phyloP scores from a whole-genome alignment of 1,284 basidiomycete genomes.

The Afroboletus lepidellus region DNA sequence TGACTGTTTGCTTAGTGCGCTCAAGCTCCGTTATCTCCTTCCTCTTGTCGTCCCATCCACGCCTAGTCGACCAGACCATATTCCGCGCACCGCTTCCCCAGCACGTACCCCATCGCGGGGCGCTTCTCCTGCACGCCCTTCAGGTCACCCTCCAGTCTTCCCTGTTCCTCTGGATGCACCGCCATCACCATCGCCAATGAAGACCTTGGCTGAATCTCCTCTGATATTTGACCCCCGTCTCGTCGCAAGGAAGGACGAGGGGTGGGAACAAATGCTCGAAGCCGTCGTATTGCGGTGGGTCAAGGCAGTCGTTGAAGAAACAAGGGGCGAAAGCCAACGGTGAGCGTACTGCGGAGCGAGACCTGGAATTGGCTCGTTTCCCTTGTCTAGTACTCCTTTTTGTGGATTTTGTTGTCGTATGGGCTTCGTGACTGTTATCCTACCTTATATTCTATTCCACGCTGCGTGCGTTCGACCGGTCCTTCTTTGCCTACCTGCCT shows the following conservation, averaged over 20 bases:
- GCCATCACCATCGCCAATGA: slow-evolving; percentile 16
- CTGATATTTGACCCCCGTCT: slow-evolving; percentile 68
- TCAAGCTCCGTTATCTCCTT: slow-evolving; percentile 78
- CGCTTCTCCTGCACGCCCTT: slow-evolving; percentile 24
- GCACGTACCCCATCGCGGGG: slow-evolving; percentile 22
- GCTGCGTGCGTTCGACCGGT: slow-evolving; percentile 1
- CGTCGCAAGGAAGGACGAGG: slow-evolving; percentile 69
- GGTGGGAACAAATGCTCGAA: slow-evolving; percentile 82
- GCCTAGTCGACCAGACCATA: slow-evolving; percentile 31
- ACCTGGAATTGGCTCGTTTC: neutral
- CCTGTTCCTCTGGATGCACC: slow-evolving; percentile 7
- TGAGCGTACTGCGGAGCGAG: slow-evolving; percentile 12
- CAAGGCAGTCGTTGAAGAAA: slow-evolving; percentile 65
- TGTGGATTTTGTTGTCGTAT: slow-evolving; percentile 7
- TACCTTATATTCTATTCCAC: slow-evolving; percentile 20
- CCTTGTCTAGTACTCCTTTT: slow-evolving; percentile 1
- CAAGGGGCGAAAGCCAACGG: slow-evolving; percentile 42
- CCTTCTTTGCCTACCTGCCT: neutral
- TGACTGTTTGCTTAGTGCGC: slow-evolving; percentile 50
- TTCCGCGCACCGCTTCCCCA: slow-evolving; percentile 26
- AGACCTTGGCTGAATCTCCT: slow-evolving; percentile 25
- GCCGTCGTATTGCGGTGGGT: slow-evolving; percentile 64
- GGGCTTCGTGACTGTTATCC: slow-evolving; percentile 7
- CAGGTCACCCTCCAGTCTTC: slow-evolving; percentile 7
- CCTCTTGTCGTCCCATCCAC: slow-evolving; percentile 57